phyloP scores from a whole-genome alignment of 2,329 filamentous ascomycete species.

The Pyricularia pennisetigena region DNA sequence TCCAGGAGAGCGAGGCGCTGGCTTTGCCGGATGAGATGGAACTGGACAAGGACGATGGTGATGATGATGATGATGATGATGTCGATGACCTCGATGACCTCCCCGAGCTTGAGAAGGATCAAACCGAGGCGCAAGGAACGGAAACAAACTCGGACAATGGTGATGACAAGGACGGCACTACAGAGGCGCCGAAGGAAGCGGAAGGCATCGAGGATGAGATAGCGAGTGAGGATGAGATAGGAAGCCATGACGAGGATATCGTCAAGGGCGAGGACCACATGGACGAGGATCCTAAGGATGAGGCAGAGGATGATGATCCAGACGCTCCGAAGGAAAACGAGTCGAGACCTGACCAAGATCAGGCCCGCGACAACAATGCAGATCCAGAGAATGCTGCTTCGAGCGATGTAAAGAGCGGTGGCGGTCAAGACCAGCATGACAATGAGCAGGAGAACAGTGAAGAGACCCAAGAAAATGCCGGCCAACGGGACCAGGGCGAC shows the following conservation, averaged over 20 bases:
- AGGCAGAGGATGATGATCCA: constrained; percentile 23
- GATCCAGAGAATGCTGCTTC: constrained; percentile 50
- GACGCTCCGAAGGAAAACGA: constrained; percentile 32
- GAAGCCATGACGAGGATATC: constrained; percentile 19
- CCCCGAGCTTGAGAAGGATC: constrained; percentile 28
- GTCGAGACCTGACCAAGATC: constrained; percentile 21
- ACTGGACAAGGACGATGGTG: constrained; percentile 61
- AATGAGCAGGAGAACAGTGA: constrained; percentile 30
- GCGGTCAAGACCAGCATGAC: constrained; percentile 47
- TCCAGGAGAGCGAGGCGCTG: constrained; percentile 71
- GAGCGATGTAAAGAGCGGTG: constrained; percentile 53
- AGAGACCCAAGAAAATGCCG: constrained; percentile 46
- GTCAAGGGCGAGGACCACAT: constrained; percentile 29
- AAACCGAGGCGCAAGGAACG: constrained; percentile 18
- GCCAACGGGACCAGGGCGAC: constrained; percentile 57
- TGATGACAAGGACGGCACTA: constrained; percentile 21
- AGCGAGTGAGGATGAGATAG: constrained; percentile 30
- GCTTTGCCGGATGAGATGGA: constrained; percentile 85
- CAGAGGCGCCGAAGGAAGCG: constrained; percentile 28
- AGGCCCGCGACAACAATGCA: constrained; percentile 22
- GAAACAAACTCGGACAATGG: constrained; percentile 26
- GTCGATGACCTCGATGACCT: constrained; percentile 51
- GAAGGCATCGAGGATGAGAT: constrained; percentile 50
- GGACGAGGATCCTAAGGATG: constrained; percentile 23
- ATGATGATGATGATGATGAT: constrained; percentile 26